These are phyloP conservation scores for Xerocomus amazonicus DNA, from an alignment of 1,284 basidiomycete species.

Conservation along the genomic window DNA sequence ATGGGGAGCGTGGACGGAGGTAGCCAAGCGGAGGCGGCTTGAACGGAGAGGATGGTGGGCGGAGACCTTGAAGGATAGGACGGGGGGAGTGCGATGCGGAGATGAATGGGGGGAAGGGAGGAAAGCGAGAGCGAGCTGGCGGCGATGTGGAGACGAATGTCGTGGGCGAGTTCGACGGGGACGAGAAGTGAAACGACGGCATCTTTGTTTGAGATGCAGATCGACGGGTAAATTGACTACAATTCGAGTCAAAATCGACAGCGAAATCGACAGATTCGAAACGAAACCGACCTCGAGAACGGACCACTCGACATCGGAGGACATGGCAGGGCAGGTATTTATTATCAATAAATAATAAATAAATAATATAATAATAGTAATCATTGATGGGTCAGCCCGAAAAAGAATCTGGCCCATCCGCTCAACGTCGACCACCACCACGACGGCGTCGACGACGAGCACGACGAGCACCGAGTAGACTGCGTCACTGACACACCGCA, in stretches of 20 bases:
- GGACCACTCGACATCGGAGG: slow-evolving; percentile 15
- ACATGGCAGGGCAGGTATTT: not conserved
- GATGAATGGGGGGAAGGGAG: slow-evolving; percentile 58
- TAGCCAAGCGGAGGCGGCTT: slow-evolving; percentile 61
- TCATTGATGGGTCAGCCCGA: slow-evolving; percentile 5
- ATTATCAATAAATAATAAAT: slow-evolving; percentile 11
- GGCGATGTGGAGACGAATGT: too few species aligned
- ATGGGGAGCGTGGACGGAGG: slow-evolving; percentile 28
- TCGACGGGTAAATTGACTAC: slow-evolving; percentile 74
- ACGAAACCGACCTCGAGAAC: slow-evolving; percentile 26
- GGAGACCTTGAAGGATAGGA: slow-evolving; percentile 53
- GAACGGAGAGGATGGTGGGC: slow-evolving; percentile 53
- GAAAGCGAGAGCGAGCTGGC: slow-evolving; percentile 6
- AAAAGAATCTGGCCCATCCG: slow-evolving; percentile 19
- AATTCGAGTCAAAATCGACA: slow-evolving; percentile 13
- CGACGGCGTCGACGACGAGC: slow-evolving; percentile 13
- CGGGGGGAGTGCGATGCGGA: slow-evolving; percentile 54
- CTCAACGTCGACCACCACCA: slow-evolving; percentile 23
- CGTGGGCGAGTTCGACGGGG: slow-evolving; percentile 51
- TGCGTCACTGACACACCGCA: slow-evolving; percentile 19
- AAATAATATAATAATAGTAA: slow-evolving; percentile 10
- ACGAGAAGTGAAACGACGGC: slow-evolving; percentile 40
- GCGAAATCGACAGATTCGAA: not conserved
- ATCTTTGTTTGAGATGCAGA: slow-evolving; percentile 43
- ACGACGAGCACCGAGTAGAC: slow-evolving; percentile 19